Conservation (phyloP, 1,284 basidiomycete genomes). For the Rhodofomes roseus region DNA sequence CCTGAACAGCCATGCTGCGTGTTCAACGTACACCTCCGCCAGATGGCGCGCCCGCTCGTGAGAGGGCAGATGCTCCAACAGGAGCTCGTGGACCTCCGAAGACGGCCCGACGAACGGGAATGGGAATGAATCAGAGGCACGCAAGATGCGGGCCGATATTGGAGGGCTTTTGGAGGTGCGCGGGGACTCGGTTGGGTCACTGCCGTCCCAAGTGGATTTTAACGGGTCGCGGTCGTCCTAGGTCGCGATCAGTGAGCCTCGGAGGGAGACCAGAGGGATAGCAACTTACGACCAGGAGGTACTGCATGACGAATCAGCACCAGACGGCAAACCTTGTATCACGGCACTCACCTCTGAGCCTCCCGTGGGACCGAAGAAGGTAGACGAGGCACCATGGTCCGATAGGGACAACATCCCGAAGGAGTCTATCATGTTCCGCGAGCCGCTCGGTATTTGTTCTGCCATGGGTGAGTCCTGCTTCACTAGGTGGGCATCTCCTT, state of each 20-base stretch:
- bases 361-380: conserved; percentile 64
- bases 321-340: background rate
- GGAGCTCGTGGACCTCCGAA: conserved; percentile 41
- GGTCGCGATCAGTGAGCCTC: conserved; percentile 3
- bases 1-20: conserved; percentile 50
- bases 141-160: conserved; percentile 38
- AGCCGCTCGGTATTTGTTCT: conserved; percentile 7
- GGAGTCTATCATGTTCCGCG: conserved; percentile 22
- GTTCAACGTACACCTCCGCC: conserved; percentile 59
- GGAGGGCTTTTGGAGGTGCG: conserved; percentile 33
- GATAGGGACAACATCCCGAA: conserved; percentile 62
- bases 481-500: conserved; percentile 47
- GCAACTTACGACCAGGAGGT: conserved; percentile 25
- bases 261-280: conserved; percentile 1
- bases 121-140: conserved; percentile 61
- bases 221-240: conserved; percentile 24
- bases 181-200: conserved; percentile 29
- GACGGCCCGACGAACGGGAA: conserved; percentile 56
- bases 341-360: conserved; percentile 45
- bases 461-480: conserved; percentile 13
- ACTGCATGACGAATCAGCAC: conserved; percentile 18
- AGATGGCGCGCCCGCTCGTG: conserved; percentile 46
- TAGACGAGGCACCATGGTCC: conserved; percentile 49
- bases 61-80: conserved; percentile 35
- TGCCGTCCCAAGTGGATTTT: conserved; percentile 18